Base-by-base conservation (phyloP, 257 asterid genomes). In the Solanum okadae region DNA sequence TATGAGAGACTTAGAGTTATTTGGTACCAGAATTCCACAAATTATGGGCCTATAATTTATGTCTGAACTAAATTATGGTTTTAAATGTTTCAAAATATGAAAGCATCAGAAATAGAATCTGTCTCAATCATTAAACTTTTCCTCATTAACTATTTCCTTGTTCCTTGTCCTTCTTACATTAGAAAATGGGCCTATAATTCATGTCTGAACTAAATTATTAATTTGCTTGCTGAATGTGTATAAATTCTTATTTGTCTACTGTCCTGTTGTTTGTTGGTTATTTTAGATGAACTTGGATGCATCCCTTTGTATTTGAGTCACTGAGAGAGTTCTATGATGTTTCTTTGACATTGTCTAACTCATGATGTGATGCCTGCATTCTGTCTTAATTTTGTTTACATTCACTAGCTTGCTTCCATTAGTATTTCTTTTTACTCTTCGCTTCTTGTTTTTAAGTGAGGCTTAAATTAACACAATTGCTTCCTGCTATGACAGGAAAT, bases 401-500 rank as follows among this genome's bases (percentile, higher is more conserved):
- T 70, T 40, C 78, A 61, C 18, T 40, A 31, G 38, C 29, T 85
- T 63, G 37, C 65, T 22, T 85, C 78, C 65, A 85, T 67, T 18
- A 25, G 42, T 85, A 22, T 8, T 20, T 67, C 79, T 16, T 44
- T 44, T 81, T 85, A 85, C 78, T 33, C 85, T 75, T 65, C 49
- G 38, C 65, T 23, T 63, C n/a, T 76, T 70, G 72, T 16, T 88
- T 86, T 49, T 40, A 49, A 34, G 42, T 37, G 76, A 67, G 68
- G 84, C 44, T 83, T 84, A 33, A 78, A 76, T 84, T 70, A 35
- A 89, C 83, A 49, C 59, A 42, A 52, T 35, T 88, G 87, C 86
- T 79, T 5, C 88, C 37, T 89, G 37, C 70, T 87, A 78, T 90
- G 87, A 75, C 92, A 95, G 98, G 98, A 96, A 93, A 91, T 96